These are phyloP conservation scores for Pseudoperonospora humuli DNA, from an alignment of 352 stramenopile genomes.

Conservation along the genomic window DNA sequence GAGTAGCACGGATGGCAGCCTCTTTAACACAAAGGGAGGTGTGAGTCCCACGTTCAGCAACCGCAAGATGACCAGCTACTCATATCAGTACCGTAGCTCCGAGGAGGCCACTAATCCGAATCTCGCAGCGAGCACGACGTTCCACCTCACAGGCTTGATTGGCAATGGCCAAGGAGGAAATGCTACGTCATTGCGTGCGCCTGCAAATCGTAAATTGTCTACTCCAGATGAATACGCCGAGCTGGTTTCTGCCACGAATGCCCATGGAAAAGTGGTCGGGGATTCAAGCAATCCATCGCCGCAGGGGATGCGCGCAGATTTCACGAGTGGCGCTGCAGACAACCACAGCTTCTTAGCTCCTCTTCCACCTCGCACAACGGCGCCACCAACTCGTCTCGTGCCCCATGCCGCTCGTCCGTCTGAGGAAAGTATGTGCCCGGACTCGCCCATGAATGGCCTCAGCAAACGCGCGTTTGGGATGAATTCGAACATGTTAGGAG, in stretches of 20 bases:
- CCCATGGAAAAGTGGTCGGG: conserved; percentile 15
- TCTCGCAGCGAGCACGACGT: conserved; percentile 11
- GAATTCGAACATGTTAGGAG: conserved; percentile 19
- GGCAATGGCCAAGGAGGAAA: conserved; percentile 11
- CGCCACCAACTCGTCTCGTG: background rate
- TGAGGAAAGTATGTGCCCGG: background rate
- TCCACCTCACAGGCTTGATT: conserved; percentile 24
- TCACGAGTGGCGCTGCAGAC: conserved; percentile 15
- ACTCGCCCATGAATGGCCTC: conserved; percentile 18
- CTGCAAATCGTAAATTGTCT: conserved; percentile 23
- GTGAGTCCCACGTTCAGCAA: conserved; percentile 28
- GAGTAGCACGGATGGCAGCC: conserved; percentile 23
- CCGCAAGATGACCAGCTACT: conserved; percentile 26
- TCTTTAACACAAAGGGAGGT: conserved; percentile 35
- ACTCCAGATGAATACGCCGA: conserved; percentile 31
- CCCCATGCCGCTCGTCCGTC: background rate
- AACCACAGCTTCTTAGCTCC: conserved; percentile 20
- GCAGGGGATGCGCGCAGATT: conserved; percentile 7
- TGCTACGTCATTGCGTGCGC: conserved; percentile 2
- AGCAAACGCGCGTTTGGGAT: conserved; percentile 27
- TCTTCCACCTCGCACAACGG: background rate
- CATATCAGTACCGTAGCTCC: conserved; percentile 30
- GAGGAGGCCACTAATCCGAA: conserved; percentile 11
- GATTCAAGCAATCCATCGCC: background rate
- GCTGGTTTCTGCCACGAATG: conserved; percentile 24